Base-by-base conservation (phyloP, 2,329 filamentous ascomycete species). In the Chaetomium sp. region DNA sequence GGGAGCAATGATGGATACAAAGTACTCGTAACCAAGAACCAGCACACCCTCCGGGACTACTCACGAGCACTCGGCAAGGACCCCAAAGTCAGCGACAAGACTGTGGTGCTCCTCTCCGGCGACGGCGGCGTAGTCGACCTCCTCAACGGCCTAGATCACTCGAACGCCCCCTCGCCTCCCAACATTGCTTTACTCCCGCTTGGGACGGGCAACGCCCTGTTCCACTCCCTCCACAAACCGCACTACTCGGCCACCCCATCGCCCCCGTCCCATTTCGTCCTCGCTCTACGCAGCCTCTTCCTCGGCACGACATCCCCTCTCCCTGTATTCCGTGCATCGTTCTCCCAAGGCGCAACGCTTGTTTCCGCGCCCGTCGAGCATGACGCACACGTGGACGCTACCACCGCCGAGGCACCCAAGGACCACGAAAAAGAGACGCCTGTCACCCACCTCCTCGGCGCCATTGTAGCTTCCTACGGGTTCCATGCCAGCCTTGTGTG, bases 401-500 rank as follows among this genome's bases (percentile, higher is more conserved):
- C 42, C 3, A 49, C 56, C 1, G 54, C 61, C 6, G 49, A 66
- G 6, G 57, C 63, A 2, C 69, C 69, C 64, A 70, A 43, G 7
- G 60, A 56, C 6, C 36, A 49, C 1, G 55, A 62, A 3, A 52
- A 61, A 5, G 32, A 43, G 51, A 66, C 7, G 5, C 62, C 3
- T 69, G 70, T 55, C 54, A 69, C n/a, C 63, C 68, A 71, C 46
- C 74, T 87, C 32, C 80, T 87, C 64, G 91, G 90, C 33, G 87
- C 87, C 32, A 89, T 96, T 27, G 91, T 97, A 1, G 86, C 86
- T 45, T 94, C 88, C 69, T 95, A 95, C 80, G 92, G 88, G 19
- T 84, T 97, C 66, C 92, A 97, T 67, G 89, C 91, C 35, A 85
- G 86, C 43, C 79, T 97, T 3, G 90, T 97, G 27, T 91, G 89